These are phyloP conservation scores for Sporothrix globosa DNA, from an alignment of 2,329 filamentous ascomycete genomes.

Conservation along the genomic window DNA sequence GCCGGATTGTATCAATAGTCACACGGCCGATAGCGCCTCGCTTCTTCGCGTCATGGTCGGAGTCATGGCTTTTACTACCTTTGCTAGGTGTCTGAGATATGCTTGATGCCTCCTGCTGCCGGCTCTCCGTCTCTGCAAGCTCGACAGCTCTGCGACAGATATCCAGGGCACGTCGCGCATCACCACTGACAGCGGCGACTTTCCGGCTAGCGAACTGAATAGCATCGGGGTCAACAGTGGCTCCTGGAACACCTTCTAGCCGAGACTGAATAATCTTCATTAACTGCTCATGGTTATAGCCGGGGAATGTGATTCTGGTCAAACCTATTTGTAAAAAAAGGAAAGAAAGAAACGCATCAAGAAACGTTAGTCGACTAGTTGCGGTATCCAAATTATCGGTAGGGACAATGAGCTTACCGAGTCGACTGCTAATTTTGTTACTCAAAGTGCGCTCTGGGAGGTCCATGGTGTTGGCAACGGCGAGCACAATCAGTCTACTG, in stretches of 20 bases:
- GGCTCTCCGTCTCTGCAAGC: constrained; percentile 76
- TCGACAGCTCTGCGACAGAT: constrained; percentile 96
- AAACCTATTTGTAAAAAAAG: constrained; percentile 54
- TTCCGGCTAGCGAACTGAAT: constrained; percentile 96
- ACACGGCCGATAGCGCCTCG: constrained; percentile 62
- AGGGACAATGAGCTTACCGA: constrained; percentile 53
- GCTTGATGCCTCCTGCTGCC: constrained; percentile 28
- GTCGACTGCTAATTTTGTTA: constrained; percentile 95
- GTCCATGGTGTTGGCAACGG: constrained; percentile 99
- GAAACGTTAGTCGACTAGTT: not conserved
- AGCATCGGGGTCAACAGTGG: constrained; percentile 89
- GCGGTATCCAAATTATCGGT: not conserved
- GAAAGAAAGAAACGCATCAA: not conserved
- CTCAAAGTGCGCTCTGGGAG: constrained; percentile 91
- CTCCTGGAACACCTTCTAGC: constrained; percentile 81
- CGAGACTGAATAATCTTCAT: constrained; percentile 98
- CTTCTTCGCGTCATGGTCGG: constrained; percentile 33
- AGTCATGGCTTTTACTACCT: constrained; percentile 31
- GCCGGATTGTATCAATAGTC: constrained; percentile 89
- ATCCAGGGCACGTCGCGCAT: constrained; percentile 87
- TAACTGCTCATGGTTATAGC: constrained; percentile 94
- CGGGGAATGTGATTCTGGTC: constrained; percentile 93
- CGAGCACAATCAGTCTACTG: constrained; percentile 90
- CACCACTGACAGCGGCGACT: constrained; percentile 93
- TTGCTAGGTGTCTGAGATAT: constrained; percentile 44